phyloP scores from a whole-genome alignment of 305 asterid species.

The Fraxinus sp. region DNA sequence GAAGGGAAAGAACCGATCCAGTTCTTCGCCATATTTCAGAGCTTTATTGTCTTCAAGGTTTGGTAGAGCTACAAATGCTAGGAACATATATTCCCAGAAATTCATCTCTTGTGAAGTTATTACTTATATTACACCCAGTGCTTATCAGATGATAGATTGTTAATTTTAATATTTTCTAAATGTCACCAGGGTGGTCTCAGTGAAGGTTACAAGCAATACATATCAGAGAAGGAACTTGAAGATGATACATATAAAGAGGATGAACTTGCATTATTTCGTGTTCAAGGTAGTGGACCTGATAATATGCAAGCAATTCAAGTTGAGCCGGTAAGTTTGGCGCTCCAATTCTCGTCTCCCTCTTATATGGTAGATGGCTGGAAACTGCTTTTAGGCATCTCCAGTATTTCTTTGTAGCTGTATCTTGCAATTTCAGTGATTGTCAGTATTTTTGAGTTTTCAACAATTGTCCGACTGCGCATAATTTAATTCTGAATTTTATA shows the following conservation, averaged over 20 bases:
- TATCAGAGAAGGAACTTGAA: slow-evolving; percentile 62
- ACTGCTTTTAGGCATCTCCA: slow-evolving; percentile 8
- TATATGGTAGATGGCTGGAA: slow-evolving; percentile 9
- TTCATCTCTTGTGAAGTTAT: background rate
- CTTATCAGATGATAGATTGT: background rate
- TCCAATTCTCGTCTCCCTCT: slow-evolving; percentile 19
- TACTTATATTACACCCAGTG: background rate
- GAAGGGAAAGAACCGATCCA: slow-evolving; percentile 89
- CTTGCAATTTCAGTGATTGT: slow-evolving; percentile 1
- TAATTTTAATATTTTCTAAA: slow-evolving; percentile 21
- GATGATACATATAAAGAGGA: slow-evolving; percentile 85
- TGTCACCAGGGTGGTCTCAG: slow-evolving; percentile 90
- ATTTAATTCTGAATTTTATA: background rate
- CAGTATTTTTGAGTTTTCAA: slow-evolving; percentile 3
- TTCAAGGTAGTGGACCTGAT: slow-evolving; percentile 98
- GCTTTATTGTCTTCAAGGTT: slow-evolving; percentile 90
- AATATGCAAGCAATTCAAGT: slow-evolving; percentile 99
- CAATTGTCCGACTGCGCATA: background rate
- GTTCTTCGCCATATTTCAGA: slow-evolving; percentile 88
- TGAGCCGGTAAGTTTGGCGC: slow-evolving; percentile 64
- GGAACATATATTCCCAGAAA: background rate
- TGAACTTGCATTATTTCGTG: slow-evolving; percentile 86
- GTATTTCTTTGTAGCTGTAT: background rate
- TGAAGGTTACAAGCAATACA: slow-evolving; percentile 71
- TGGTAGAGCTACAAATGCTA: slow-evolving; percentile 22